These are phyloP conservation scores for Rostrohypoxylon terebratum DNA, from an alignment of 495 filamentous ascomycete species.

Conservation along the genomic window DNA sequence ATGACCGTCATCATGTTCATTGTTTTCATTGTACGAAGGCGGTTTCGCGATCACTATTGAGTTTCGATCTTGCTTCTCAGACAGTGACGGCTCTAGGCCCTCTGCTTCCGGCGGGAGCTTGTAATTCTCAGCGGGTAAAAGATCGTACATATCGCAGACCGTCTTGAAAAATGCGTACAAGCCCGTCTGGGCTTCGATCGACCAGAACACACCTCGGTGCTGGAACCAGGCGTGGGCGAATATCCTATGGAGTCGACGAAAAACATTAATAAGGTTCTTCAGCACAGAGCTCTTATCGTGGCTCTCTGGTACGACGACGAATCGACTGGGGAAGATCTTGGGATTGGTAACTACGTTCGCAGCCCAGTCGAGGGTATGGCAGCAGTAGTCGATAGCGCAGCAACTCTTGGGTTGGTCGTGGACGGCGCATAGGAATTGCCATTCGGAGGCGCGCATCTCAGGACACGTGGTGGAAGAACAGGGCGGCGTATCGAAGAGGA, in stretches of 20 bases:
- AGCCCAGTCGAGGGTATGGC: slow-evolving; percentile 97
- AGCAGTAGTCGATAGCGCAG: slow-evolving; percentile 98
- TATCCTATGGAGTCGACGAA: slow-evolving; percentile 92
- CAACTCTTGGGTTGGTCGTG: slow-evolving; percentile 95
- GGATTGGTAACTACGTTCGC: slow-evolving; percentile 88
- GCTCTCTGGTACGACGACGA: slow-evolving; percentile 71
- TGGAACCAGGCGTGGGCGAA: slow-evolving; percentile 99
- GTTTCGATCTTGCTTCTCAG: slow-evolving; percentile 51
- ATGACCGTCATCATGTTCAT: slow-evolving; percentile 58
- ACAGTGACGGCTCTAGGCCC: slow-evolving; percentile 65
- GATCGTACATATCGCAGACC: slow-evolving; percentile 88
- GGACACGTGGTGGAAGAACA: slow-evolving; percentile 90
- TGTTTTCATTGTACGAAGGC: slow-evolving; percentile 53
- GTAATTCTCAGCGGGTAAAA: slow-evolving; percentile 93
- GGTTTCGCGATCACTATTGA: slow-evolving; percentile 58
- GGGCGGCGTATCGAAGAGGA: slow-evolving; percentile 88
- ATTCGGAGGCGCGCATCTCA: slow-evolving; percentile 98
- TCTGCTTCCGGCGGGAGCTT: slow-evolving; percentile 95
- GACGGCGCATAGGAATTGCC: slow-evolving; percentile 98
- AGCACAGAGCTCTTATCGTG: slow-evolving; percentile 74
- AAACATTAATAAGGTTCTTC: slow-evolving; percentile 92
- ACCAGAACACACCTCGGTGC: slow-evolving; percentile 94
- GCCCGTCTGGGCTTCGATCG: slow-evolving; percentile 87
- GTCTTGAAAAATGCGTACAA: slow-evolving; percentile 97
- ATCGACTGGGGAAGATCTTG: slow-evolving; percentile 90